phyloP scores from a whole-genome alignment of 208 protist genomes.

The Trypanosoma platydactyli region DNA sequence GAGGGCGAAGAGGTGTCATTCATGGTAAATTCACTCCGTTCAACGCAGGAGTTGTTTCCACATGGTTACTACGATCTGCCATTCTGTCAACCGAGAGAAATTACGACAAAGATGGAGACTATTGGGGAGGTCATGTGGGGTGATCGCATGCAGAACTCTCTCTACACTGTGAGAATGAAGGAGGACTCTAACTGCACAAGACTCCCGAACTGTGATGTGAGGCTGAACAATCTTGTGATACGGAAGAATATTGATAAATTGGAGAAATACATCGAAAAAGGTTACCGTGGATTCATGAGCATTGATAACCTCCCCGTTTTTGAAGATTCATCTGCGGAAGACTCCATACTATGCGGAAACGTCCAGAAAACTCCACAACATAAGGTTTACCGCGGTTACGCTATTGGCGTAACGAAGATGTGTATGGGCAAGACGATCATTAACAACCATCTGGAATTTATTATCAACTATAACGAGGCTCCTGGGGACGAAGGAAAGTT shows the following conservation, averaged over 20 bases:
- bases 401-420: constrained; percentile 50
- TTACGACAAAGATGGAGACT: constrained; percentile 40
- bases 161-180: constrained; percentile 66
- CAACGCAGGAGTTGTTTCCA: constrained; percentile 57
- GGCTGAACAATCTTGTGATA: constrained; percentile 34
- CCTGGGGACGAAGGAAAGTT: constrained; percentile 31
- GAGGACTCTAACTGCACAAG: constrained; percentile 40
- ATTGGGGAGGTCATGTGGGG: constrained; percentile 83
- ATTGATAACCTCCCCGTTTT: constrained; percentile 84
- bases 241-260: constrained; percentile 30
- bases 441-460: constrained; percentile 84
- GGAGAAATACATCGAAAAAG: constrained; percentile 57
- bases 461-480: constrained; percentile 64
- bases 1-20: constrained; percentile 45
- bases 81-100: constrained; percentile 48
- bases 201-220: constrained; percentile 46
- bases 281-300: constrained; percentile 83
- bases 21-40: constrained; percentile 73
- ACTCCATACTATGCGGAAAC: constrained; percentile 12
- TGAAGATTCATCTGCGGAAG: background rate
- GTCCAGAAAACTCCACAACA: constrained; percentile 32
- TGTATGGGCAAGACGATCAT: constrained; percentile 48
- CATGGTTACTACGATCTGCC: constrained; percentile 72
- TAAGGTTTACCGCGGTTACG: constrained; percentile 61
- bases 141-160: constrained; percentile 70